These are phyloP conservation scores for Cryptosporidium parvum DNA, from an alignment of 169 alveolate species.

Conservation along the genomic window DNA sequence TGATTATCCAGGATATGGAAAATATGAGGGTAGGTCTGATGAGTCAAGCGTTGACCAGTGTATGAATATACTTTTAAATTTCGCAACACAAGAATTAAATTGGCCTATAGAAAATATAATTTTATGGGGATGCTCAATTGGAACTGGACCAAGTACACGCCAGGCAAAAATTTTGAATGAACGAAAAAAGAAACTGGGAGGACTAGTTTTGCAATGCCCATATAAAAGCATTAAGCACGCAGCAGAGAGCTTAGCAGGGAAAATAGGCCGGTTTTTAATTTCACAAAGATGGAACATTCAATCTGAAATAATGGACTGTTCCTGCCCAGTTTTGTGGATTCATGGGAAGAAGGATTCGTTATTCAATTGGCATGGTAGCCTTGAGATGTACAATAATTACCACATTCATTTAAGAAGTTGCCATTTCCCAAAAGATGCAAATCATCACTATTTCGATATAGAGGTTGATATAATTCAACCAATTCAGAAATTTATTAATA, in stretches of 20 bases:
- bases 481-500: constrained; percentile 66
- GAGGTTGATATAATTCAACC: constrained; percentile 76
- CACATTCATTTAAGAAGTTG: constrained; percentile 74
- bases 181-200: constrained; percentile 69
- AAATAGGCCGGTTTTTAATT: constrained; percentile 77
- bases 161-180: constrained; percentile 73
- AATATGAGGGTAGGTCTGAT: constrained; percentile 77
- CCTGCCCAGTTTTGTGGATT: constrained; percentile 81
- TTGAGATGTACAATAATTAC: constrained; percentile 74
- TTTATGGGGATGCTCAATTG: constrained; percentile 82
- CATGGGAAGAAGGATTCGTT: constrained; percentile 79
- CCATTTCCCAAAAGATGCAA: constrained; percentile 80
- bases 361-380: constrained; percentile 76
- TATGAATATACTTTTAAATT: constrained; percentile 72
- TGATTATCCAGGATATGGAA: constrained; percentile 81
- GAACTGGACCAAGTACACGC: constrained; percentile 84
- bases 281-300: constrained; percentile 79
- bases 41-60: constrained; percentile 80
- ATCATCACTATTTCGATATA: constrained; percentile 77
- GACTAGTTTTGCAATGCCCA: constrained; percentile 81
- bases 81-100: constrained; percentile 67
- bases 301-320: constrained; percentile 76
- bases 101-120: constrained; percentile 80
- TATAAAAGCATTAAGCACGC: constrained; percentile 80
- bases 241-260: constrained; percentile 79